These are phyloP conservation scores for Tothia fuscella DNA, from an alignment of 2,329 filamentous ascomycete genomes.

Conservation along the genomic window DNA sequence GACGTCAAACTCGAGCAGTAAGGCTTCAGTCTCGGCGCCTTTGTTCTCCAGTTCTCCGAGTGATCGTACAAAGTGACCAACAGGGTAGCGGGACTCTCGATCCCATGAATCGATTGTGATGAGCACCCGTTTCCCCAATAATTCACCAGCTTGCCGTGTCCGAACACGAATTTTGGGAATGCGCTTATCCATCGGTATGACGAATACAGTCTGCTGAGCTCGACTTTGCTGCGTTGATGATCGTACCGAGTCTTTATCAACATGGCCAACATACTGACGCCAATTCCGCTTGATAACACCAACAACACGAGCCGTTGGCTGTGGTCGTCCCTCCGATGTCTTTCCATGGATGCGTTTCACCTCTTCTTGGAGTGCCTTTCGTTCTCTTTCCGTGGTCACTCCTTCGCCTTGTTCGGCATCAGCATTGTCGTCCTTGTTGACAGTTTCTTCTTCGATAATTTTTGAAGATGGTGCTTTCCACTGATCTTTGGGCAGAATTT, in stretches of 20 bases:
- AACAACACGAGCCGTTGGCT: constrained; percentile 85
- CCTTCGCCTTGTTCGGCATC: constrained; percentile 63
- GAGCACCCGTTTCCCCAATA: constrained; percentile 81
- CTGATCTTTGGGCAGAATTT: constrained; percentile 84
- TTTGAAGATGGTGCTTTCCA: constrained; percentile 96
- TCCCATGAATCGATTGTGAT: constrained; percentile 96
- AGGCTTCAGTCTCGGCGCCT: constrained; percentile 90
- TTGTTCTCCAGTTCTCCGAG: constrained; percentile 92
- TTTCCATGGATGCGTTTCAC: constrained; percentile 75
- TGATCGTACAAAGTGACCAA: constrained; percentile 87
- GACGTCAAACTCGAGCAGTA: constrained; percentile 90
- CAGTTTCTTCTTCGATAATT: constrained; percentile 83
- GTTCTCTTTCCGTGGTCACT: constrained; percentile 80
- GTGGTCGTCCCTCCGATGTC: constrained; percentile 61
- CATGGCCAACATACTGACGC: constrained; percentile 94
- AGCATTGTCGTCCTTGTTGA: constrained; percentile 89
- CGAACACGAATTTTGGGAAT: constrained; percentile 92
- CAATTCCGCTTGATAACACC: constrained; percentile 92
- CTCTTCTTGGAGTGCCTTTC: constrained; percentile 77
- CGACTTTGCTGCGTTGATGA: constrained; percentile 62
- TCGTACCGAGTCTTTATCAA: constrained; percentile 76
- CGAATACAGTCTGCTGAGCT: constrained; percentile 83
- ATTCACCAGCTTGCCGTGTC: constrained; percentile 77
- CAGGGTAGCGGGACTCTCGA: constrained; percentile 79
- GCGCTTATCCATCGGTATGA: constrained; percentile 96